These are phyloP conservation scores for Lactifluus echinatus DNA, from an alignment of 768 basidiomycete genomes.

Conservation along the genomic window DNA sequence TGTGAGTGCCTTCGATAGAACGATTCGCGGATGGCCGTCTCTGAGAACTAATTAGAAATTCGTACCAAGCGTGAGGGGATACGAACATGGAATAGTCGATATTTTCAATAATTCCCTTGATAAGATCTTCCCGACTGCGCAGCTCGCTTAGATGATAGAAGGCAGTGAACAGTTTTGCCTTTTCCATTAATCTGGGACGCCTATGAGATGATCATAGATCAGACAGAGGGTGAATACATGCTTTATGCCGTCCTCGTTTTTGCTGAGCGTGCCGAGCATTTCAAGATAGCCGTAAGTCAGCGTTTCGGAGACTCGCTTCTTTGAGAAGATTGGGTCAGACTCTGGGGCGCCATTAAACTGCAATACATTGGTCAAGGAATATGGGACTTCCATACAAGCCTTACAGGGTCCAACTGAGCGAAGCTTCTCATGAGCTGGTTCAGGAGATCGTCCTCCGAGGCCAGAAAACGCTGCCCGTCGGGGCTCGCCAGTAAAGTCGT, in stretches of 20 bases:
- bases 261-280: conserved; percentile 89
- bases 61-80: background rate
- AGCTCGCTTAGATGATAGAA: conserved; percentile 95
- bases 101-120: conserved; percentile 84
- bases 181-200: conserved; percentile 66
- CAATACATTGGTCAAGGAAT: background rate
- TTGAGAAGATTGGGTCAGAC: conserved; percentile 78
- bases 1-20: conserved; percentile 89
- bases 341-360: conserved; percentile 68
- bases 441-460: conserved; percentile 77
- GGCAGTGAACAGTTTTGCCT: conserved; percentile 87
- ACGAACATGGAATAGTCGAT: conserved; percentile 84
- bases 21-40: conserved; percentile 89
- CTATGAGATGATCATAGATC: background rate
- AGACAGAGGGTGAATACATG: conserved; percentile 24
- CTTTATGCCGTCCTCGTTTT: conserved; percentile 84
- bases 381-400: conserved; percentile 21
- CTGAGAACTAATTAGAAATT: conserved; percentile 33
- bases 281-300: conserved; percentile 91
- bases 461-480: conserved; percentile 78
- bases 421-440: conserved; percentile 79
- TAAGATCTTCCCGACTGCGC: conserved; percentile 83
- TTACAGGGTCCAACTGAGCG: conserved; percentile 85
- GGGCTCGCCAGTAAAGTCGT: conserved; percentile 73
- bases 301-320: conserved; percentile 69